Conservation (phyloP, 2,329 filamentous ascomycete species). For the Ilyonectria destructans region DNA sequence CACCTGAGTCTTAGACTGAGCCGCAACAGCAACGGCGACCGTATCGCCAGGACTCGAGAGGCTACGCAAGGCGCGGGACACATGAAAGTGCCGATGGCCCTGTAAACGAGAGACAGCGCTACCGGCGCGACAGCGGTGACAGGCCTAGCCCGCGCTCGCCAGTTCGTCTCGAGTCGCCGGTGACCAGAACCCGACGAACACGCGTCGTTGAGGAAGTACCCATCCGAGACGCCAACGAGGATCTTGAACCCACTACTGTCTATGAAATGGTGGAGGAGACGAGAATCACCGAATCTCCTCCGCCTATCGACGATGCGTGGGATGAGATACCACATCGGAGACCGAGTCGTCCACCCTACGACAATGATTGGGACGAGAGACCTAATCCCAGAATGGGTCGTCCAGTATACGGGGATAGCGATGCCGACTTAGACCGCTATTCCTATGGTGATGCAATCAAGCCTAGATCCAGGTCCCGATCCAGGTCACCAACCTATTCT, state of each 20-base stretch:
- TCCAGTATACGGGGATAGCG: slow-evolving; percentile 1
- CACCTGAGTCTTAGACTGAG: slow-evolving; percentile 20
- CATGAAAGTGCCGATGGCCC: slow-evolving; percentile 23
- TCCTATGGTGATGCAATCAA: background rate
- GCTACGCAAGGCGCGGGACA: slow-evolving; percentile 29
- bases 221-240: background rate
- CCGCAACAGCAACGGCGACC: slow-evolving; percentile 27
- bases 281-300: slow-evolving; percentile 39
- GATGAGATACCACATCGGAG: slow-evolving; percentile 2
- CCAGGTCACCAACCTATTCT: slow-evolving; percentile 28
- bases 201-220: slow-evolving; percentile 21
- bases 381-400: no score
- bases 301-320: slow-evolving; percentile 34
- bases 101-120: slow-evolving; percentile 3
- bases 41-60: slow-evolving; percentile 21
- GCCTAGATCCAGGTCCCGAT: slow-evolving; percentile 34
- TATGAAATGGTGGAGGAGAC: slow-evolving; percentile 4
- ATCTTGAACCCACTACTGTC: background rate
- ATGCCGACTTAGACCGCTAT: background rate
- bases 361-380: background rate
- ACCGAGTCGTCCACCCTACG: slow-evolving; percentile 6
- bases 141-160: slow-evolving; percentile 1
- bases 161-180: background rate
- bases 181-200: slow-evolving; percentile 6
- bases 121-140: slow-evolving; percentile 24